Base-by-base conservation (phyloP, 73 alveolate genomes). In the Halteria grandinella region DNA sequence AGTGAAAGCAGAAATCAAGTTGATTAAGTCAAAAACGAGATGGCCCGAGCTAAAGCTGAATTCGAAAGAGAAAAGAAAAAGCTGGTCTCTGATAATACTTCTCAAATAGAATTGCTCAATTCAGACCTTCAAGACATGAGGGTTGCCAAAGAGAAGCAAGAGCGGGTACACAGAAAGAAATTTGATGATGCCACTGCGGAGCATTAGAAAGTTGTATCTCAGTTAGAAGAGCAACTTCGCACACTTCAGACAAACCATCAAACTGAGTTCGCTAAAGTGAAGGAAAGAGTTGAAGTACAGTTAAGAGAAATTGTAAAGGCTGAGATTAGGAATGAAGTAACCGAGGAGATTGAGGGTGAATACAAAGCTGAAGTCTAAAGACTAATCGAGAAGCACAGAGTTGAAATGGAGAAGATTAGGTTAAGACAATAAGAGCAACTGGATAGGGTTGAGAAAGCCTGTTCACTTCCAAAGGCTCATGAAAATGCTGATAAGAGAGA, bases 41-140 rank as follows among this genome's bases (percentile, higher is more conserved):
- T 66, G 64, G 80, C 52, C 17, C 43, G 47, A 31, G 21, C 39
- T 36, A 66, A 66, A 31, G 80, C 80, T 44, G 80, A 66, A 45
- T 66, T 41, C 7, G 80, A 66, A 45, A 41, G 80, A 44, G 80
- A 66, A 32, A 66, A 66, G 55, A 66, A 66, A 51, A 66, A 66
- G 58, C 4, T 66, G 4, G 31, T 66, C 1, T 14, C 20, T 7
- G 80, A 66, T 7, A 20, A 21, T 66, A 52, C 43, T 25, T 36
- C 41, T 15, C 12, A 23, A 3, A 10, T 44, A 5, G 64, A 66
- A 20, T 10, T 23, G 15, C 10, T 66, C 4, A 44, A 41, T 36
- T 18, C 55, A 21, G 63, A 66, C 18, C 32, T 66, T 23, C 69
- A 66, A 32, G 80, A 41, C 27, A 3, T 47, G 2, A 66, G 47